A percentile compares a stretch with the other conserved stretches of the same genome.
These are phyloP conservation scores for Knufia petricola DNA, from an alignment of 2,329 filamentous ascomycete genomes.

Conservation along the genomic window DNA sequence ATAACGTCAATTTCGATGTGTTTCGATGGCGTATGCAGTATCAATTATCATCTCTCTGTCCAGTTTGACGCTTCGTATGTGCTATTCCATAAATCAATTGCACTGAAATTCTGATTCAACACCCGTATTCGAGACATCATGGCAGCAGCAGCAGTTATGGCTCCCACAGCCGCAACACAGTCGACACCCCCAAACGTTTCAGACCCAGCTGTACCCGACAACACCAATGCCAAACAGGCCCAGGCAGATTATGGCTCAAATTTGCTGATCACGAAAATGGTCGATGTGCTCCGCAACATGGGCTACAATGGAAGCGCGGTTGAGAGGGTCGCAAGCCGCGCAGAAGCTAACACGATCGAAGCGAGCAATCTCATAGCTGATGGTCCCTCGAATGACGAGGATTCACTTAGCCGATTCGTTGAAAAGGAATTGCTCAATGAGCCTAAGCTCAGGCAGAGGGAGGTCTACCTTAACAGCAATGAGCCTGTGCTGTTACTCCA, in stretches of 20 bases:
- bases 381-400: not conserved
- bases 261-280: conserved; percentile 10
- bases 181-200: not conserved
- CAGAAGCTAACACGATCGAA: conserved; percentile 14
- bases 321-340: conserved; percentile 11
- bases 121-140: too few relatives aligned
- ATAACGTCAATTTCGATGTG: not conserved
- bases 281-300: conserved; percentile 10
- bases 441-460: conserved; percentile 10
- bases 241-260: not conserved
- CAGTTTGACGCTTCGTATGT: not conserved
- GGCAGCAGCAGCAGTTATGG: not conserved
- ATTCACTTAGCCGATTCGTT: not conserved
- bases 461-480: conserved; percentile 18
- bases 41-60: not conserved
- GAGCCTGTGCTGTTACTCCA: conserved; percentile 21
- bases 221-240: too few relatives aligned
- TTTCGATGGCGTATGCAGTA: not conserved
- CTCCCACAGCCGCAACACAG: not conserved
- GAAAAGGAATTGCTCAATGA: conserved; percentile 13
- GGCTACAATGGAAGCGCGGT: conserved; percentile 13
- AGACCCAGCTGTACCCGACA: not conserved
- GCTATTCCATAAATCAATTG: too few relatives aligned
- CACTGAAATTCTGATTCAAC: too few relatives aligned
- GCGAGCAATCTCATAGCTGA: not conserved